Evolutionary conservation across 2,329 filamentous ascomycete species (phyloP), one percentile per base, ranked within the genome.

Genomic region (Fusarium abutilonis): DNA sequence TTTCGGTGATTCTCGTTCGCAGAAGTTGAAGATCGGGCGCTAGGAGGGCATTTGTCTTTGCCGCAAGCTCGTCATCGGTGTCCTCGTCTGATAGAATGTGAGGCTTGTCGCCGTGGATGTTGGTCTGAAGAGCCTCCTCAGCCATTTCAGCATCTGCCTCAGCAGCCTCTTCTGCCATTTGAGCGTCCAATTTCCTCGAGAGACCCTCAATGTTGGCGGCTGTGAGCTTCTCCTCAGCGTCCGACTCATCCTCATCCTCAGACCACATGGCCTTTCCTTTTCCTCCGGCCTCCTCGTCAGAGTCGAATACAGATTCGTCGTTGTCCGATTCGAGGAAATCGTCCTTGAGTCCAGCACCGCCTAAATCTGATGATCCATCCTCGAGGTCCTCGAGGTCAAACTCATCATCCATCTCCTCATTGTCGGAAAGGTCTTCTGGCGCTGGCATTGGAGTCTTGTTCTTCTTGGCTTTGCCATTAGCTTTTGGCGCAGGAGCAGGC

Each of bases 171-270:
- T 89, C 84, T 40, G 90, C 90, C 72, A 85, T 81, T 73, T 95
- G 82, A 71, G 86, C 82, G 74, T 99, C 94, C 54, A 99, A 78
- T 75, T 93, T 94, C 69, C 88, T 84, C 52, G 94, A 93, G 52
- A 99, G 80, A 56, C 95, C 95, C 70, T 90, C 95, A 63, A 99
- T 98, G 76, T 99, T 99, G 62, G 95, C 95, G 2, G 93, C 93
- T 47, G 92, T 99, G 67, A 99, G 84, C 74, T 89, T 89, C 78
- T 97, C 93, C 77, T 97, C 92, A 6, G 87, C 89, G 69, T 96
- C 92, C 1, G 90, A 93, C 47, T 93, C 89, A 64, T 94, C 91
- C 69, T 96, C 93, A 72, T 98, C 94, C 64, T 98, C 95, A 0
- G 95, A 98, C 82, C 96, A 99, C 82, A 97, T 92, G 64, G 89